These are phyloP conservation scores for Wickerhamomyces hampshirensis DNA, from an alignment of 805 yeast species.

Conservation along the genomic window DNA sequence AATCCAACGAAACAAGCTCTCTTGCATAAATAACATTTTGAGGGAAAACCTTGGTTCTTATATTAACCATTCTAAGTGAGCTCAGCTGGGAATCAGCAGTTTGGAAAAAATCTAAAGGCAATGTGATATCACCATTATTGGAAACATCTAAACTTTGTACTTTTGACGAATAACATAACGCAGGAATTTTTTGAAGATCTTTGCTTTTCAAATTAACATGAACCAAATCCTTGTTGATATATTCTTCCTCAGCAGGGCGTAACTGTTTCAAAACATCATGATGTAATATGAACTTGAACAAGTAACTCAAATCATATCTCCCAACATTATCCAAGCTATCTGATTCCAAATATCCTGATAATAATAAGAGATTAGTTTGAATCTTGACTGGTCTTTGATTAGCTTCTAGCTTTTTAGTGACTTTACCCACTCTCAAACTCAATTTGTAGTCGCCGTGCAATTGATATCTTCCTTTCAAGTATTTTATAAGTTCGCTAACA, in stretches of 20 bases:
- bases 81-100: conserved; percentile 64
- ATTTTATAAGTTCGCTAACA: conserved; percentile 65
- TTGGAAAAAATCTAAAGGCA: conserved; percentile 84
- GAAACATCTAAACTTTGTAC: conserved; percentile 80
- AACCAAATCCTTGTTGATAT: conserved; percentile 58
- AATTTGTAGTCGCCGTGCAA: conserved; percentile 69
- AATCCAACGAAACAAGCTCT: conserved; percentile 58
- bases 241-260: conserved; percentile 66
- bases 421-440: conserved; percentile 69
- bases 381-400: conserved; percentile 74
- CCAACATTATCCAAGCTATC: conserved; percentile 78
- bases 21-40: conserved; percentile 64
- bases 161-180: conserved; percentile 74
- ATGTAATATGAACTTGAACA: conserved; percentile 75
- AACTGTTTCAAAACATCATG: conserved; percentile 55
- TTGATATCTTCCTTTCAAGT: conserved; percentile 72
- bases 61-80: conserved; percentile 62
- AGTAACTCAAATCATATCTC: conserved; percentile 74
- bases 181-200: conserved; percentile 80
- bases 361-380: conserved; percentile 64
- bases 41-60: conserved; percentile 74
- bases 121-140: conserved; percentile 76
- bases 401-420: conserved; percentile 65
- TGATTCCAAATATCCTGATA: conserved; percentile 75
- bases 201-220: conserved; percentile 69